Evolutionary conservation across 495 filamentous ascomycete species (phyloP), one percentile per base, ranked within the genome.

Genomic region (Aspergillus ellipticus): DNA sequence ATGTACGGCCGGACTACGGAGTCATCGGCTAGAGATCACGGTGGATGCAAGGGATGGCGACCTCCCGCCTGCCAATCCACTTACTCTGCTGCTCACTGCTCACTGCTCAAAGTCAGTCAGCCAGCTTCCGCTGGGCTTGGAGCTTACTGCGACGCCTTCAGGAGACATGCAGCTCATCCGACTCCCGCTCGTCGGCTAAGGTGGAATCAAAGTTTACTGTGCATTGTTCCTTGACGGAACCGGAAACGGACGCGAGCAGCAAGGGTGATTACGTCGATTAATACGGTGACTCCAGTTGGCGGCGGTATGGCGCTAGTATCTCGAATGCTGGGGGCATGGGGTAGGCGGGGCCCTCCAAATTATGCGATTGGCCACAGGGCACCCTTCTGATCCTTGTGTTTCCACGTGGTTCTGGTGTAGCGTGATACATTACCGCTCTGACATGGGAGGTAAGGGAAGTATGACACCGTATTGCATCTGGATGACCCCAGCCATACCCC

Each of bases 371-470:
- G 56, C 10, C 20, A 17, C 2, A 3, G 16, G 19, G 7, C 42
- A 39, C 48, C 49, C 43, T 56, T 55, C 47, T 54, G 37, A 59
- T 46, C 53, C 54, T 45, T 43, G 53, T 46, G 46, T 54, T 63
- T 54, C 60, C 60, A 63, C 60, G 60, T 63, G 60, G 60, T 57
- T 53, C 60, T 55, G 56, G 28, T 20, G 53, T 57, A 53, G 42
- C 48, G 42, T 50, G 51, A 51, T 55, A 48, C 52, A 17, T 17
- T 54, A 47, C 33, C 28, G 21, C 19, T 31, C 28, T 8, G 19
- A n/a, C 22, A 6, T n/a, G 31, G 17, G 15, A 51, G 28, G 49
- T 51, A n/a, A n/a, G n/a, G 33, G 22, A 28, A 37, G 13, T n/a
- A 28, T 19, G 29, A 15, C n/a, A 41, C 16, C 22, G 45, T 16